Evolutionary conservation across 305 asterid species (phyloP).

Genomic region (Fraxinus paxiana): DNA sequence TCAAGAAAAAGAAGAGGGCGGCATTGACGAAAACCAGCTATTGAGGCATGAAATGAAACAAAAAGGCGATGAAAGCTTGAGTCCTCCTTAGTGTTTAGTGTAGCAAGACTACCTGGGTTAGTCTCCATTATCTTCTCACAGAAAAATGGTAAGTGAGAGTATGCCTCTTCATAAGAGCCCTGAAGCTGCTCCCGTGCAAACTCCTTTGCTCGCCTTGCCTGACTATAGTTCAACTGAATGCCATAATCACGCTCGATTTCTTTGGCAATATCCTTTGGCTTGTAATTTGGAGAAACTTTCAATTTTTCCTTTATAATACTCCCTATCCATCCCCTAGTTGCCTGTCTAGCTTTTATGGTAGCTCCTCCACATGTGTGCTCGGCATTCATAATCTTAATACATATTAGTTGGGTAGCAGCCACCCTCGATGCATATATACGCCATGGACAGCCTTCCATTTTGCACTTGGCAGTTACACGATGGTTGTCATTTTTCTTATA

Average conservation of each 20-base stretch:
- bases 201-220: slow-evolving; percentile 99
- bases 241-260: slow-evolving; percentile 95
- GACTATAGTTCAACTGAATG: slow-evolving; percentile 92
- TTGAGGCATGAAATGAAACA: slow-evolving; percentile 27
- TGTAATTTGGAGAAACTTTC: slow-evolving; percentile 79
- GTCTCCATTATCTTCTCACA: slow-evolving; percentile 87
- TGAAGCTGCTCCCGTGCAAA: slow-evolving; percentile 96
- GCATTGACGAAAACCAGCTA: slow-evolving; percentile 67
- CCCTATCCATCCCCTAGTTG: slow-evolving; percentile 96
- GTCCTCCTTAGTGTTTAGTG: slow-evolving; percentile 24
- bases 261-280: slow-evolving; percentile 87
- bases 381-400: slow-evolving; percentile 83
- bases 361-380: slow-evolving; percentile 89
- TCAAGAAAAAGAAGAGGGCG: slow-evolving; percentile 29
- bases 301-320: slow-evolving; percentile 85
- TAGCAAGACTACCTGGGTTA: slow-evolving; percentile 59
- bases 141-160: slow-evolving; percentile 72
- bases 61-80: slow-evolving; percentile 28
- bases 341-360: slow-evolving; percentile 79
- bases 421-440: slow-evolving; percentile 87
- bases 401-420: slow-evolving; percentile 82
- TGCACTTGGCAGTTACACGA: slow-evolving; percentile 95
- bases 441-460: slow-evolving; percentile 95
- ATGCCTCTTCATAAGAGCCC: slow-evolving; percentile 92
- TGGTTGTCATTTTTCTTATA: slow-evolving; percentile 95